Percentiles rank a stretch among this genome's conserved stretches.
These are phyloP conservation scores for Clitopilus passeckerianus DNA, from an alignment of 768 basidiomycete genomes.

Conservation along the genomic window DNA sequence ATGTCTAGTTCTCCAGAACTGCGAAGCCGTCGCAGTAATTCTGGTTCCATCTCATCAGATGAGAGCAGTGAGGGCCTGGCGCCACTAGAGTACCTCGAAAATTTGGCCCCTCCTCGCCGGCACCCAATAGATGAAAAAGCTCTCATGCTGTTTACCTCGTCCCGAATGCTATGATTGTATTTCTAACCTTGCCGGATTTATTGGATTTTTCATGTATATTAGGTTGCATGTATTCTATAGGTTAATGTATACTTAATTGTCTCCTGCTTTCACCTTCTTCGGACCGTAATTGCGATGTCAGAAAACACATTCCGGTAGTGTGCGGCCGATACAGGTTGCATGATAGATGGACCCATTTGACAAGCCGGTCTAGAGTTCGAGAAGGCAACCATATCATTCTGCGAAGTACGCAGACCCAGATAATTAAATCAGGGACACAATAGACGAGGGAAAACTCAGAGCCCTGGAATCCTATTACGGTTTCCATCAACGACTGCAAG, in stretches of 20 bases:
- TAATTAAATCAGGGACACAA: neutral
- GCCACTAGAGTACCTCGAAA: conserved; percentile 62
- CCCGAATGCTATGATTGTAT: conserved; percentile 12
- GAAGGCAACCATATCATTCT: neutral
- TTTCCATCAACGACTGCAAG: neutral
- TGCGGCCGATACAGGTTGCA: neutral
- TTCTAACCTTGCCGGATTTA: neutral
- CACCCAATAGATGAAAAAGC: conserved; percentile 60
- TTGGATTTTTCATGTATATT: neutral
- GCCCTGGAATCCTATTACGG: neutral
- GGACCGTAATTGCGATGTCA: neutral
- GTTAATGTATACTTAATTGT: neutral
- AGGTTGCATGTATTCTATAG: neutral
- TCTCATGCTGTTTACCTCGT: conserved; percentile 32
- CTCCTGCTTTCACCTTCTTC: neutral
- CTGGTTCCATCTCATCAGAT: neutral
- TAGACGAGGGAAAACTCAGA: neutral
- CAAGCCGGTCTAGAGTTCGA: neutral
- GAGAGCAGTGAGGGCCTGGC: conserved; percentile 37
- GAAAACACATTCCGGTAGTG: neutral
- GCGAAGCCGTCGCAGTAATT: neutral
- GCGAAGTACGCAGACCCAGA: neutral
- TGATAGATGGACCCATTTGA: neutral
- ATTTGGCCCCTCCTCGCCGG: conserved; percentile 53
- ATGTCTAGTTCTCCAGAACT: neutral